Evolutionary conservation across 2,329 filamentous ascomycete genomes (phyloP).

Genomic region (Fusarium sp.): DNA sequence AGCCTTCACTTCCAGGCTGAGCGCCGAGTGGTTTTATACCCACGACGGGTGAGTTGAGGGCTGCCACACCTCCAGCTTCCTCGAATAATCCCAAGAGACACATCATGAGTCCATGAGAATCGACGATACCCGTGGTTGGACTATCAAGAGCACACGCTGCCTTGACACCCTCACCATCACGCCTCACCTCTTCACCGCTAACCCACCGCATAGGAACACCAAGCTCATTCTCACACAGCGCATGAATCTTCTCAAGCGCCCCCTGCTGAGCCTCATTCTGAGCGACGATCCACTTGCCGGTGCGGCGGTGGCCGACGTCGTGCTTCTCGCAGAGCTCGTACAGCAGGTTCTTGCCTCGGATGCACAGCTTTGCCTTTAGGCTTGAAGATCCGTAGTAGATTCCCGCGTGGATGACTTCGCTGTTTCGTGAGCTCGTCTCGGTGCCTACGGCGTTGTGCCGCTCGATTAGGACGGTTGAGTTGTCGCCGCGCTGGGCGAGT

Average conservation of each 20-base stretch:
- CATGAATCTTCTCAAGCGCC: constrained; percentile 67
- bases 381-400: constrained; percentile 85
- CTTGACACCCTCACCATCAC: constrained; percentile 79
- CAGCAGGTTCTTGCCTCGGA: constrained; percentile 79
- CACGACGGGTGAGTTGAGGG: constrained; percentile 75
- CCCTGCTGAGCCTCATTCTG: constrained; percentile 79
- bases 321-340: constrained; percentile 81
- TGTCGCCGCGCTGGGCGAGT: constrained; percentile 72
- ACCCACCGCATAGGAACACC: constrained; percentile 81
- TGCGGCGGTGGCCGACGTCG: constrained; percentile 77
- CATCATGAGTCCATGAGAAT: constrained; percentile 87
- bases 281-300: constrained; percentile 95
- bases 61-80: constrained; percentile 79
- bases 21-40: constrained; percentile 63
- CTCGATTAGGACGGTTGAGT: constrained; percentile 83
- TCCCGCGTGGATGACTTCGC: constrained; percentile 96
- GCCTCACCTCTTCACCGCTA: constrained; percentile 67
- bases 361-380: constrained; percentile 87
- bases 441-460: constrained; percentile 80
- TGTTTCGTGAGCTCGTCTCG: constrained; percentile 91
- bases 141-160: constrained; percentile 80
- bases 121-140: constrained; percentile 88
- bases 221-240: constrained; percentile 55
- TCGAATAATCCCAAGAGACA: constrained; percentile 82
- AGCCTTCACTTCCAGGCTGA: constrained; percentile 69